Conservation (phyloP, 2,329 filamentous ascomycete species). For the Raffaelea albimanens region DNA sequence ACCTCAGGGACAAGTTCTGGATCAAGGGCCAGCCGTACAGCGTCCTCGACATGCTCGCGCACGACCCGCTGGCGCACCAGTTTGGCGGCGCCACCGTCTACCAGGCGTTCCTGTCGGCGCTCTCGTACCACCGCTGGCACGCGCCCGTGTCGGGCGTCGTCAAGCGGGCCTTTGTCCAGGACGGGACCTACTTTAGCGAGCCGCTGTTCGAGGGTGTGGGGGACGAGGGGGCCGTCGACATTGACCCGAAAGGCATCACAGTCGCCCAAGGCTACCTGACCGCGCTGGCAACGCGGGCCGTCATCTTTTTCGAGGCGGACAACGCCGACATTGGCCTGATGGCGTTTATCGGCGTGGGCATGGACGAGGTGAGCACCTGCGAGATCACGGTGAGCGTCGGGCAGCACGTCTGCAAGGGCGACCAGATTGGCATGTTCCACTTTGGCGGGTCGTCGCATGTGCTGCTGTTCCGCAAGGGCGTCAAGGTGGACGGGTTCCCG, state of each 20-base stretch:
- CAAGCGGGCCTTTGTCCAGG: slow-evolving; percentile 44
- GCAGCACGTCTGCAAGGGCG: slow-evolving; percentile 57
- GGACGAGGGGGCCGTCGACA: slow-evolving; percentile 18
- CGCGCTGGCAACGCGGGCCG: slow-evolving; percentile 55
- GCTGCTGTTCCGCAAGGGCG: slow-evolving; percentile 52
- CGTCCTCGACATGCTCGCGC: slow-evolving; percentile 50
- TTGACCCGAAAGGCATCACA: slow-evolving; percentile 32
- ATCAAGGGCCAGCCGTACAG: slow-evolving; percentile 62
- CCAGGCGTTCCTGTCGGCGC: slow-evolving; percentile 58
- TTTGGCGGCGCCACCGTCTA: slow-evolving; percentile 60
- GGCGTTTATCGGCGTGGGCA: slow-evolving; percentile 62
- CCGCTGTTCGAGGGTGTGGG: slow-evolving; percentile 27
- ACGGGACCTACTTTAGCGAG: slow-evolving; percentile 62
- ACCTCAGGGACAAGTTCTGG: slow-evolving; percentile 55
- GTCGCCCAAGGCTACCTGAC: slow-evolving; percentile 58
- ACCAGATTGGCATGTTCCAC: slow-evolving; percentile 70
- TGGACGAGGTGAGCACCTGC: slow-evolving; percentile 68
- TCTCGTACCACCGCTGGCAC: slow-evolving; percentile 67
- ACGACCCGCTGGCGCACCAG: slow-evolving; percentile 39
- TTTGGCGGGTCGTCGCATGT: slow-evolving; percentile 67
- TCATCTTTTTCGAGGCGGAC: slow-evolving; percentile 64
- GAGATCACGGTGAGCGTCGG: slow-evolving; percentile 61
- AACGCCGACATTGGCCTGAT: slow-evolving; percentile 58
- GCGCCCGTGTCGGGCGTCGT: slow-evolving; percentile 55
- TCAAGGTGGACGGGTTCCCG: slow-evolving; percentile 33